Percentiles rank a stretch among this genome's conserved stretches.
phyloP scores from a whole-genome alignment of 768 basidiomycete species.

The Leccinum variicolor region DNA sequence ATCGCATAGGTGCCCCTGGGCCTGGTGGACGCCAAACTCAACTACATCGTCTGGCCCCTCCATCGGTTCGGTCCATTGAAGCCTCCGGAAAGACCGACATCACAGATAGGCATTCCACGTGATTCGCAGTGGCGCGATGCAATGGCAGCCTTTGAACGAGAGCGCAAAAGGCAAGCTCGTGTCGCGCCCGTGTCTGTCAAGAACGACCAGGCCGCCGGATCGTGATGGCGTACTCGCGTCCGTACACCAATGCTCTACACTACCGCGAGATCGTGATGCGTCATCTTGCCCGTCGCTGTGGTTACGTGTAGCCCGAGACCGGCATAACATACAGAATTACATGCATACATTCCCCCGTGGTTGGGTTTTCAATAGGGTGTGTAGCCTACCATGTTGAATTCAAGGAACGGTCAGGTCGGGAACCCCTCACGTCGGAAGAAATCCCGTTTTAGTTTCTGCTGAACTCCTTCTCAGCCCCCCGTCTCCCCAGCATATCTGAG shows the following conservation, averaged over 20 bases:
- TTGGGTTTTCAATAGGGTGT: too few relatives aligned
- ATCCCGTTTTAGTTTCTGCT: background rate
- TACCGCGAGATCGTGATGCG: background rate
- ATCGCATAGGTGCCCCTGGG: constrained; percentile 37
- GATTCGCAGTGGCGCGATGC: constrained; percentile 24
- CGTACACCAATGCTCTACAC: background rate
- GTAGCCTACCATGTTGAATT: too few relatives aligned
- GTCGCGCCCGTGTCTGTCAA: constrained; percentile 7
- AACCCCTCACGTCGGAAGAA: too few relatives aligned
- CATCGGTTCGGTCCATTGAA: constrained; percentile 41
- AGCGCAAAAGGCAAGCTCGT: constrained; percentile 22
- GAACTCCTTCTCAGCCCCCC: background rate
- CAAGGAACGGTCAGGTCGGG: too few relatives aligned
- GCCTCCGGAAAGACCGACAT: constrained; percentile 17
- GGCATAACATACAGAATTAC: too few relatives aligned
- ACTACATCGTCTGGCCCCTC: constrained; percentile 50
- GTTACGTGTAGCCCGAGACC: too few relatives aligned
- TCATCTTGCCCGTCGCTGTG: too few relatives aligned
- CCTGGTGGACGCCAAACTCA: constrained; percentile 49
- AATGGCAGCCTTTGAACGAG: constrained; percentile 32
- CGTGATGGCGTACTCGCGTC: background rate
- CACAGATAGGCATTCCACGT: constrained; percentile 18
- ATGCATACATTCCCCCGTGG: too few relatives aligned
- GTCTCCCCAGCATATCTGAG: background rate
- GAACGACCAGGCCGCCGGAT: background rate